Conservation (phyloP, 805 yeast genomes). For the Myxozyma melibiosi region DNA sequence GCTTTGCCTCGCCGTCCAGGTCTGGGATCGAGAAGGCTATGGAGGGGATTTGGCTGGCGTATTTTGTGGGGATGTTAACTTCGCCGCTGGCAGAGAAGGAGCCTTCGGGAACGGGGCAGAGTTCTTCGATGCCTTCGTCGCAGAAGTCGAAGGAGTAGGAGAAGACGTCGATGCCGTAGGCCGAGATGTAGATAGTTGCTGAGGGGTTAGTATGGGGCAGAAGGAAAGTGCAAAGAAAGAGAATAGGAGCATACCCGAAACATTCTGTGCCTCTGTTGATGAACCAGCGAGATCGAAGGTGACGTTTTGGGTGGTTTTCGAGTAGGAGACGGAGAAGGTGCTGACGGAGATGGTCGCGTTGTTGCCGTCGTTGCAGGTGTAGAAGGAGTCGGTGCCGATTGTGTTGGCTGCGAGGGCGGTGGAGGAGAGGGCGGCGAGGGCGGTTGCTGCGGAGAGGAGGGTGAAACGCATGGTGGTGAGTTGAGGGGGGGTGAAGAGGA, state of each 20-base stretch:
- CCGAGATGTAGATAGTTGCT: slow-evolving; percentile 33
- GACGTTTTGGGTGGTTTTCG: slow-evolving; percentile 21
- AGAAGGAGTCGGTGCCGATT: slow-evolving; percentile 17
- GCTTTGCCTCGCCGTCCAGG: slow-evolving; percentile 40
- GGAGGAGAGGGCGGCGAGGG: neutral
- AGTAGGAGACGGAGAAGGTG: slow-evolving; percentile 19
- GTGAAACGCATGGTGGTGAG: neutral
- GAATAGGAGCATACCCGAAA: slow-evolving; percentile 17
- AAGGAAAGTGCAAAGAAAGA: neutral
- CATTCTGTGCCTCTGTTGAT: slow-evolving; percentile 18
- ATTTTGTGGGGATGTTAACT: slow-evolving; percentile 39
- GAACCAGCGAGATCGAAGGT: slow-evolving; percentile 31
- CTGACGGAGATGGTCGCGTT: slow-evolving; percentile 20
- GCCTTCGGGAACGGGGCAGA: slow-evolving; percentile 41
- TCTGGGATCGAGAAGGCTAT: slow-evolving; percentile 43
- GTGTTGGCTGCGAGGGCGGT: slow-evolving; percentile 21
- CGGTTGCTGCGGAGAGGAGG: neutral
- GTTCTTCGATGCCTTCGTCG: slow-evolving; percentile 36
- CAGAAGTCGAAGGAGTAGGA: slow-evolving; percentile 40
- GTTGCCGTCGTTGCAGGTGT: slow-evolving; percentile 21
- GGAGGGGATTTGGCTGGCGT: slow-evolving; percentile 37
- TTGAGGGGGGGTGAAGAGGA: neutral
- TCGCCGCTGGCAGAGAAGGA: slow-evolving; percentile 35
- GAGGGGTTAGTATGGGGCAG: neutral
- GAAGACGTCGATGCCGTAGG: slow-evolving; percentile 39